Evolutionary conservation across 2,329 filamentous ascomycete genomes (phyloP), one percentile per base, ranked within the genome.

Genomic region (Aspergillus fumigatus): DNA sequence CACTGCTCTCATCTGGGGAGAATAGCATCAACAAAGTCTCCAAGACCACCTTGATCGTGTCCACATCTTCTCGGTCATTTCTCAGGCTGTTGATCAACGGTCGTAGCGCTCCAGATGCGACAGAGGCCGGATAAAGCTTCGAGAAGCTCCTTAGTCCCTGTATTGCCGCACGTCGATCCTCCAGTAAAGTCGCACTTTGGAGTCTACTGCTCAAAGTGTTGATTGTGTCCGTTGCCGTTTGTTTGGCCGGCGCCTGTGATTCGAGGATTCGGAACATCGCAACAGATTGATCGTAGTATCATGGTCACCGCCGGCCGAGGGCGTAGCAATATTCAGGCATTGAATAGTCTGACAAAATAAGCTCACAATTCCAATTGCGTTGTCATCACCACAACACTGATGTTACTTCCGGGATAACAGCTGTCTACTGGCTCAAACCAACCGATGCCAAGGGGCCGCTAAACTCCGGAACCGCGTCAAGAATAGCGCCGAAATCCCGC

Each of bases 1-100:
- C 81, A 68, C 85, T 87, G 50, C 77, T 78, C 67, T 81, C 80
- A 69, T 88, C 83, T 5, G 84, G 86, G 63, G 84, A 85, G 75
- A 97, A 97, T 43, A 99, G 86, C 87, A 95, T 93, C 71, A 97
- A 80, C 67, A 99, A 79, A 48, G 95, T 99, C 82, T 99, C 94
- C 62, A 99, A 81, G 59, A 96, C 89, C 56, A 96, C 86, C 76
- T 97, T 96, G 71, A 96, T 88, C 4, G 95, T 99, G 73, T 99
- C 94, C 56, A 96, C 88, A 81, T 99, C 94, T 71, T 96, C 90
- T 58, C 85, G 86, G 82, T 99, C 94, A 70, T 91, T 92, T 63
- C 85, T 85, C 53, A 99, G 78, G 66, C 89, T 91, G 11, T 84
- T 86, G 63, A 99, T 97, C 55, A 99, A 81, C 55, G 89, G 90